Base-by-base conservation (phyloP, 257 asterid species). In the Solanum chilense region DNA sequence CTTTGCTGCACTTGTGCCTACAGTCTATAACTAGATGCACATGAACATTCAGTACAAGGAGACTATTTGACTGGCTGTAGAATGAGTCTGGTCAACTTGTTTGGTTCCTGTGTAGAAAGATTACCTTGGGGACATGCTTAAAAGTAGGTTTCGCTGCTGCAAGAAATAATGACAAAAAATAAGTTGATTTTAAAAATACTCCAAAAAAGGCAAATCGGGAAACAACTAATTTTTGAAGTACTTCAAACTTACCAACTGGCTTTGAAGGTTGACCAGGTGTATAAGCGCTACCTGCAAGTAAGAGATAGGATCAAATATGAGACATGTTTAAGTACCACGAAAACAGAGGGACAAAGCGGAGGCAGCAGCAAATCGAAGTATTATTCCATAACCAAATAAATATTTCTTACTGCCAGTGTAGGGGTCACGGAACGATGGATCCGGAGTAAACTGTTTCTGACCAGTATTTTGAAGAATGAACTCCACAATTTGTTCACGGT, bases 101-200 rank as follows among this genome's bases (percentile, higher is more conserved):
- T 69, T 2, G 6, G 41, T 29, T 69, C 75, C 75, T 29, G 12
- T 69, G 37, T 29, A 66, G 21, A 29, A 29, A 69, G 23, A 86
- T 88, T 90, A 96, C 99, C 93, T 96, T 96, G 29, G 99, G 99
- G 80, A 96, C 92, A 93, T 97, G 99, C 95, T 95, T 97, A 94
- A 90, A 93, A 90, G 95, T 93, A 85, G 95, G 95, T 88, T 91
- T 94, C 49, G 94, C 84, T 27, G 85, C 94, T 93, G 82, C 85
- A 89, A 84, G 87, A 71, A 90, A 87, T 66, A 84, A 81, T 21
- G 71, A 33, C 64, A 39, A 29, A 47, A 47, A 47, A 68, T 80
- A 80, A 80, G 85, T 80, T 47, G 44, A 80, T 49, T 47, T 27
- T 45, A 85, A 66, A 66, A 89, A 56, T 88, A 89, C 42, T 88